A percentile compares a stretch with the other conserved stretches of the same genome.
These are phyloP conservation scores for Capronia americana DNA, from an alignment of 2,329 filamentous ascomycete species.

Conservation along the genomic window DNA sequence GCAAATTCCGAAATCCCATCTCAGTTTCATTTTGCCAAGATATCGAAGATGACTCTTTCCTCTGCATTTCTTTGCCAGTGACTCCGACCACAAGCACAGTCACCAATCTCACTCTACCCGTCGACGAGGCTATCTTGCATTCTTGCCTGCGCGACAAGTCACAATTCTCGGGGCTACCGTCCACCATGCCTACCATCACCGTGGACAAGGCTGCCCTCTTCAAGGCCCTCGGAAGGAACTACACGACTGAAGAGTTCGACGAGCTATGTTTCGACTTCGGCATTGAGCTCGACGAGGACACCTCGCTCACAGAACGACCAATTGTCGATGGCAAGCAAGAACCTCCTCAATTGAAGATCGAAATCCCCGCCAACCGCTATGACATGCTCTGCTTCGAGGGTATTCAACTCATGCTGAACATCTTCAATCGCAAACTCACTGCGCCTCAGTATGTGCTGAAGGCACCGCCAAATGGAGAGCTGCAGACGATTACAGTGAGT, in stretches of 20 bases:
- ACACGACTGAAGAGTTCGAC: conserved; percentile 93
- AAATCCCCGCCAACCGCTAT: conserved; percentile 91
- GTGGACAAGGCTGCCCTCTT: conserved; percentile 97
- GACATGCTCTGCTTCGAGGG: conserved; percentile 98
- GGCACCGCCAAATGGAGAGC: conserved; percentile 72
- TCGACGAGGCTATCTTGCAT: background rate
- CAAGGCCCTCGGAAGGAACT: conserved; percentile 86
- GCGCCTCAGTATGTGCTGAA: conserved; percentile 81
- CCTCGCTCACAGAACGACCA: conserved; percentile 75
- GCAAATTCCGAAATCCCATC: background rate
- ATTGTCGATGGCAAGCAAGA: conserved; percentile 80
- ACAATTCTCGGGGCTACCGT: conserved; percentile 31
- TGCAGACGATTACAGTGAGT: conserved; percentile 81
- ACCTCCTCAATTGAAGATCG: conserved; percentile 93
- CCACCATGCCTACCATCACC: conserved; percentile 90
- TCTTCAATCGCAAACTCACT: conserved; percentile 79
- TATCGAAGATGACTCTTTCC: background rate
- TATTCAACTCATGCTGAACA: conserved; percentile 92
- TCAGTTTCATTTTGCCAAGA: background rate
- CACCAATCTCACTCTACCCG: background rate
- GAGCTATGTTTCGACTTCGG: conserved; percentile 98
- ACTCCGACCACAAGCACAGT: background rate
- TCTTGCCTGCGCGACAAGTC: background rate
- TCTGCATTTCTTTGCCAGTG: background rate
- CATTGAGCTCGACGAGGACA: conserved; percentile 96